Base-by-base conservation (phyloP, 768 basidiomycete species). In the Crassisporium funariophilum region DNA sequence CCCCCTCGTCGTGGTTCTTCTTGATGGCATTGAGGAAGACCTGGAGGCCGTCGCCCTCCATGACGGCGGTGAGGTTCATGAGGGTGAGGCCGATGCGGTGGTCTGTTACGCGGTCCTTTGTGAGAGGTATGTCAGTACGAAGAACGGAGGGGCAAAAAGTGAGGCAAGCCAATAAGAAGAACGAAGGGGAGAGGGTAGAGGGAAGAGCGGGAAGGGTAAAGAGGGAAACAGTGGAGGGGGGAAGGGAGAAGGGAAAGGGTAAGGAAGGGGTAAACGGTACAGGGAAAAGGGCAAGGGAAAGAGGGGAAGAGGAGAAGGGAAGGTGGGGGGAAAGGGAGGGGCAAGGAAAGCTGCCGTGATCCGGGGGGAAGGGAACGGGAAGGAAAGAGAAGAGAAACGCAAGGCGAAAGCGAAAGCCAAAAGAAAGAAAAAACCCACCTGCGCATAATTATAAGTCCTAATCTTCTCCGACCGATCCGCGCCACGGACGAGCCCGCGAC, bases 381-480 rank as follows among this genome's bases (percentile, higher is more conserved):
- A n/a, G n/a, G n/a, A 33, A 36, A 21, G 27, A 4, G 17, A 27
- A 29, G 15, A 48, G 17, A 40, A 11, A 39, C 23, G 34, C 9
- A 12, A 27, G 7, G 15, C 36, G 33, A 27, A 16, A 12, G n/a
- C 22, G 5, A 23, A 4, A 33, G 35, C 10, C 35, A 25, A 43
- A 24, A 20, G 33, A 27, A 35, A 16, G 33, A 38, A 10, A n/a
- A 27, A 21, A 49, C 70, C 8, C 39, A 79, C 91, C 75, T 94
- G 93, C 1, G 91, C 81, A 64, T 86, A 95, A 58, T 97, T 98
- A 67, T 98, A 98, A 4, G 97, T 98, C 50, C 97, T 73, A 47
- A 98, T 88, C 64, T 98, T 98, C 60, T 98, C 94, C 55, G 91
- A 91, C 16, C 97, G 73, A 60, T 95, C 93, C 2, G 84, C 85